Evolutionary conservation across 1,139 yeast species (phyloP), one percentile per base, ranked within the genome.

Genomic region (Candida sojae): DNA sequence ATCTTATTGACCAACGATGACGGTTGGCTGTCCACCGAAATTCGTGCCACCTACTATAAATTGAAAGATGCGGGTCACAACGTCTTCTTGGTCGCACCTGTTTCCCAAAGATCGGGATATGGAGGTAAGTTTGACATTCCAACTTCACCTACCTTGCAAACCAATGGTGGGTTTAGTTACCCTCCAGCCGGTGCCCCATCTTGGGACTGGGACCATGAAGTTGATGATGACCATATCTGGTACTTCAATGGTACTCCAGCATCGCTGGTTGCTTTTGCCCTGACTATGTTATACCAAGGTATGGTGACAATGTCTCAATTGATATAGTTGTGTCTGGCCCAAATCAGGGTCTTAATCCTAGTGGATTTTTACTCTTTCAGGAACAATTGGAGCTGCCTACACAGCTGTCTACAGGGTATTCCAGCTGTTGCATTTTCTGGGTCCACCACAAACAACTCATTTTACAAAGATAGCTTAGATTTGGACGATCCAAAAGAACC

Each of bases 1-100:
- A 80, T 82, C 57, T 64, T 82, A 49, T 68, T 82, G 52, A 75
- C 85, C 56, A 81, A 82, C 59, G 87, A 82, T 64, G 87, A 82
- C 59, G 77, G 82, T 35, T 82, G 81, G 81, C 76, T 75, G 25
- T 67, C 85, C 31, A 80, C 85, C 50, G 80, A 80, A 64, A 77
- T 82, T 62, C 77, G 86, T 66, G 84, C 86, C 36, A 65, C 82
- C 39, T 82, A 81, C 73, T 68, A 75, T 56, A 79, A 72, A 51
- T 72, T 82, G 61, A 77, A 72, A 56, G 68, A 63, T 13, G 84
- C 81, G 17, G 86, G 58, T 34, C 82, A 82, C 64, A 69, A 71
- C 43, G 86, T 81, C 46, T 67, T 75, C 53, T 56, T 80, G 59
- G 82, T 79, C 47, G 85, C 86, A 25, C 85, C 86, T 38, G 83